Conservation (phyloP, 2,329 filamentous ascomycete species). For the Phaeomoniella chlamydospora region DNA sequence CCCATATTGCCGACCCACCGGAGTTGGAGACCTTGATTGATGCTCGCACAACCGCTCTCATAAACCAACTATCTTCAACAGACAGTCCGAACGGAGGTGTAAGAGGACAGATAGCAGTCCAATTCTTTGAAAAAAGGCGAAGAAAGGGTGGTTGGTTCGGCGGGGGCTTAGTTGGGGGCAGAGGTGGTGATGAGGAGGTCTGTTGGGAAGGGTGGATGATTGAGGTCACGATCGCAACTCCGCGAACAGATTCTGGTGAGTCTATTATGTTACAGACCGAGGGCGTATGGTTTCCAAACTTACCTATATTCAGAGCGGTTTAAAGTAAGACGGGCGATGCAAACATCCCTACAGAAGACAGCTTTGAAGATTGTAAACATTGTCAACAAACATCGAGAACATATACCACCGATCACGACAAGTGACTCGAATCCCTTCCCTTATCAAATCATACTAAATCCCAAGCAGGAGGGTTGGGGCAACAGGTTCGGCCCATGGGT, state of each 20-base stretch:
- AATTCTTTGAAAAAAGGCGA: constrained; percentile 89
- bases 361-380: constrained; percentile 81
- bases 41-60: constrained; percentile 63
- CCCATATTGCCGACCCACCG: constrained; percentile 66
- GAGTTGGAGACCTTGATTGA: constrained; percentile 91
- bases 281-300: no score
- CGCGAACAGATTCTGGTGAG: constrained; percentile 74
- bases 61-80: constrained; percentile 55
- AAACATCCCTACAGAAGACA: constrained; percentile 72
- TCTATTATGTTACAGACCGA: no score
- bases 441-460: constrained; percentile 82
- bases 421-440: constrained; percentile 87
- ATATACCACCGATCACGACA: constrained; percentile 92
- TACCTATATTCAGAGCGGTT: constrained; percentile 54
- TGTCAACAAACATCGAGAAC: constrained; percentile 80
- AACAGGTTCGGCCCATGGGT: constrained; percentile 64
- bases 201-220: constrained; percentile 96
- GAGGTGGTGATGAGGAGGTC: constrained; percentile 61
- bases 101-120: constrained; percentile 66
- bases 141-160: constrained; percentile 41
- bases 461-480: constrained; percentile 66
- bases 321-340: constrained; percentile 83
- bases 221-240: constrained; percentile 83
- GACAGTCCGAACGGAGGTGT: constrained; percentile 40
- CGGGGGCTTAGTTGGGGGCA: constrained; percentile 6